Conservation (phyloP, 192 early-diverging fungal species). For the Coemansia sp. region DNA sequence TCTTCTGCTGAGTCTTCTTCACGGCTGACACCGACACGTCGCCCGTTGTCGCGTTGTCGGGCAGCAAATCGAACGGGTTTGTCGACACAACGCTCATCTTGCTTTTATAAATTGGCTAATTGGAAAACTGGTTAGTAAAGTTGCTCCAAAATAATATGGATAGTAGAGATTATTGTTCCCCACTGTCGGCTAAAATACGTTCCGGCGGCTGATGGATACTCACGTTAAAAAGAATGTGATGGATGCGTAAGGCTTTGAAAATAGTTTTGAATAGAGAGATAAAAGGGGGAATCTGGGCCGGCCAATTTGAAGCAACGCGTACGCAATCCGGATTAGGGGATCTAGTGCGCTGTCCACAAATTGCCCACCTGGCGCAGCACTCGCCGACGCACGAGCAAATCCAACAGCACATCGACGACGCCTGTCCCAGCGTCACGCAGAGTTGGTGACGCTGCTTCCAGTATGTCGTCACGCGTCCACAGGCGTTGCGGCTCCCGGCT, state of each 20-base stretch:
- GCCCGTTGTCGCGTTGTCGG: conserved; percentile 59
- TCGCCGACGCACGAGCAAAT: conserved; percentile 34
- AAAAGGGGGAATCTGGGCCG: background rate
- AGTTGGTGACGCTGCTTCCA: conserved; percentile 1
- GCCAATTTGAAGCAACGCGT: background rate
- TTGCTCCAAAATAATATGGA: background rate
- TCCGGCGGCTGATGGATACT: conserved; percentile 1
- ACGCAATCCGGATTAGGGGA: conserved; percentile 8
- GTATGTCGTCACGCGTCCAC: conserved; percentile 37
- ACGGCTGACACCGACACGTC: conserved; percentile 14
- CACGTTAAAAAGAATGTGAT: conserved; percentile 3
- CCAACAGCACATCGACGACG: conserved; percentile 29
- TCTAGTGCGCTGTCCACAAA: conserved; percentile 41
- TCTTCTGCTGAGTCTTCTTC: conserved; percentile 18
- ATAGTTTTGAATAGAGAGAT: conserved; percentile 1
- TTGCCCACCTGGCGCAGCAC: conserved; percentile 30
- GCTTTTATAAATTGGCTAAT: background rate
- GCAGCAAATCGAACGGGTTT: conserved; percentile 70
- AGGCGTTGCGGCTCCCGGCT: conserved; percentile 26
- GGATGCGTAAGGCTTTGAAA: conserved; percentile 3
- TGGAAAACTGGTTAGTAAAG: background rate
- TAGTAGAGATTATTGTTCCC: background rate
- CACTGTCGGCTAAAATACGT: background rate
- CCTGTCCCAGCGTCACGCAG: conserved; percentile 16
- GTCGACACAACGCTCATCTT: conserved; percentile 60